Conservation (phyloP, 306 rosid species). For the Luffa aegyptiaca region DNA sequence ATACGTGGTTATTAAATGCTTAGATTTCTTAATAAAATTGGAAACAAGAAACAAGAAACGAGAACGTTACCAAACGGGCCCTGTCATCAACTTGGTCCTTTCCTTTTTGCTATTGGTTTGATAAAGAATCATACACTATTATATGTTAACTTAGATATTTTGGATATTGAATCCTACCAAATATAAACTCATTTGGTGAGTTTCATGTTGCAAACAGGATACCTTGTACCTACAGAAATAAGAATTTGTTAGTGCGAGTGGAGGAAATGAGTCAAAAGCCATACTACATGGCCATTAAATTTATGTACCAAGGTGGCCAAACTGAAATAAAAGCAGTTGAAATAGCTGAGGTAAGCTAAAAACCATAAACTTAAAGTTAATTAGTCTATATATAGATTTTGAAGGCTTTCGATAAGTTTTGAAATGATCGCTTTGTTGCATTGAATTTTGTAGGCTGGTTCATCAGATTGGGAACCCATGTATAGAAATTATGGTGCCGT, state of each 20-base stretch:
- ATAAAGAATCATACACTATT: no score
- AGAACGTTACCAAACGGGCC: no score
- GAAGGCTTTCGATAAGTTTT: no score
- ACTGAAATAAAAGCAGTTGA: conserved; percentile 70
- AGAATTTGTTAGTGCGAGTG: conserved; percentile 58
- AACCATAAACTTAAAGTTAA: no score
- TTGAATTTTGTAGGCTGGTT: conserved; percentile 41
- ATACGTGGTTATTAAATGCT: no score
- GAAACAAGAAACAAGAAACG: no score
- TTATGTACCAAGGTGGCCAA: conserved; percentile 86
- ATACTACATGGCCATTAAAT: conserved; percentile 44
- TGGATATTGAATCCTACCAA: no score
- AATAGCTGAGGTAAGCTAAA: conserved; percentile 57
- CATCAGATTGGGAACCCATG: conserved; percentile 51
- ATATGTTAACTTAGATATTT: no score
- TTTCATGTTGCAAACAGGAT: conserved; percentile 36
- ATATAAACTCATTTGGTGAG: neutral
- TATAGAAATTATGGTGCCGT: conserved; percentile 59
- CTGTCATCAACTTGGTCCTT: no score
- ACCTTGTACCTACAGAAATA: conserved; percentile 50
- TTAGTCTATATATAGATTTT: no score
- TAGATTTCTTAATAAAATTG: no score
- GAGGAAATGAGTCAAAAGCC: conserved; percentile 81
- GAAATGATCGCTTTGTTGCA: neutral
- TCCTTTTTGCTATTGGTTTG: no score